Evolutionary conservation across 2,329 filamentous ascomycete genomes (phyloP).

Genomic region (Juglanconis oblonga): DNA sequence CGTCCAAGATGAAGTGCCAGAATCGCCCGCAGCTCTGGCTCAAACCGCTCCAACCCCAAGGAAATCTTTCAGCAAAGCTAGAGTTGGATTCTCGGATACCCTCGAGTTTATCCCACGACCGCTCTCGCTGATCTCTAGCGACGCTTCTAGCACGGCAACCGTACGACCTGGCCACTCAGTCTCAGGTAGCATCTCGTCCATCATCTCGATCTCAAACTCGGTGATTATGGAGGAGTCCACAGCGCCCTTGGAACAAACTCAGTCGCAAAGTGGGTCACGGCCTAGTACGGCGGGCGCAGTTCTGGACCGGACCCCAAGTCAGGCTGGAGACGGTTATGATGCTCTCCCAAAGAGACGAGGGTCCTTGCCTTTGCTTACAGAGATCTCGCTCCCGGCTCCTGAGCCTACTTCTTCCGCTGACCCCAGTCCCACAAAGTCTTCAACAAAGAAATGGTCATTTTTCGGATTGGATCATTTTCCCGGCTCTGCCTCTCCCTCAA

Average conservation of each 20-base stretch:
- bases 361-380: slow-evolving; percentile 54
- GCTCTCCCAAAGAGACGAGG: slow-evolving; percentile 51
- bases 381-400: slow-evolving; percentile 35
- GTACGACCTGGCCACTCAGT: slow-evolving; percentile 68
- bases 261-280: slow-evolving; percentile 43
- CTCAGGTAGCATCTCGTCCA: slow-evolving; percentile 76
- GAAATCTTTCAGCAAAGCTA: slow-evolving; percentile 34
- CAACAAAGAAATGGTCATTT: slow-evolving; percentile 59
- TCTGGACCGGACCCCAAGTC: slow-evolving; percentile 49
- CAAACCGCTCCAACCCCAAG: slow-evolving; percentile 27
- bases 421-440: slow-evolving; percentile 48
- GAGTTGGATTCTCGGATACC: slow-evolving; percentile 81
- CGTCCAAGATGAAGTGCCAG: slow-evolving; percentile 23
- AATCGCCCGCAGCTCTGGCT: slow-evolving; percentile 27
- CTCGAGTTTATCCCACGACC: slow-evolving; percentile 82
- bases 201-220: slow-evolving; percentile 58
- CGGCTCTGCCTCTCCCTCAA: slow-evolving; percentile 43
- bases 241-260: slow-evolving; percentile 33
- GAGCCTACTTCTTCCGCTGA: slow-evolving; percentile 31
- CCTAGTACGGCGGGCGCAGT: slow-evolving; percentile 72
- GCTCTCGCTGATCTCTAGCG: slow-evolving; percentile 78
- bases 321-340: slow-evolving; percentile 29
- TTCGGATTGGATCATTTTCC: slow-evolving; percentile 57
- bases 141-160: slow-evolving; percentile 75
- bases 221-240: slow-evolving; percentile 35